Evolutionary conservation across 345 rosid genomes (phyloP), one percentile per base, ranked within the genome.

Genomic region (Combretum micranthum): DNA sequence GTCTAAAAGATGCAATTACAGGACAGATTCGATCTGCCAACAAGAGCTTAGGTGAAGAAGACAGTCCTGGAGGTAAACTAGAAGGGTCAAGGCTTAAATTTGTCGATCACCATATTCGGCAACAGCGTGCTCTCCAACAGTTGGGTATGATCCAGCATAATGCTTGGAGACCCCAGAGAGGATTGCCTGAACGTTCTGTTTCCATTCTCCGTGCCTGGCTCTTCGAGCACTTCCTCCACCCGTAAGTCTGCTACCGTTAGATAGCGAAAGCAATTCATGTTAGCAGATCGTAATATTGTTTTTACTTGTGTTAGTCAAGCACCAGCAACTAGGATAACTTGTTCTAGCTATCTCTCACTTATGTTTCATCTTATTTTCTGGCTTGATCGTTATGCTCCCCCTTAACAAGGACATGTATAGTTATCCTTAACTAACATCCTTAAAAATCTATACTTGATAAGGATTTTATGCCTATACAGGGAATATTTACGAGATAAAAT

Each of bases 151-250:
- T 86, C 75, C 98, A 92, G 79, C 96, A 88, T 69, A 88, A 88
- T 73, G 98, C 98, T 65, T 92, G 98, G 98, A 86, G 98, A 83
- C 98, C 98, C 69, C 98, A 88, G 63, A 70, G 98, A 72, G 98
- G 98, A 66, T 72, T 92, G 55, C 98, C 98, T 0, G 98, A 92
- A 69, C 69, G 95, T 62, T 88, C 98, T 0, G 96, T 92, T 50
- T 92, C 98, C 0, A 89, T 92, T 23, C 98, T 92, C 63, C 90
- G 98, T 1, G 95, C 98, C 53, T 92, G 98, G 98, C 95, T 92
- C 56, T 92, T 92, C 39, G 98, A 92, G 59, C 96, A 92, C 83
- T 92, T 92, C 62, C 97, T 92, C 61, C 98, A 92, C 57, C 98
- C 98, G 98, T 92, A 80, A 75, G 85, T 18, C 14, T 23, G 10